A percentile compares a stretch with the other conserved stretches of the same genome.
Conservation (phyloP, 768 basidiomycete species). For the Fomitopsis serialis region DNA sequence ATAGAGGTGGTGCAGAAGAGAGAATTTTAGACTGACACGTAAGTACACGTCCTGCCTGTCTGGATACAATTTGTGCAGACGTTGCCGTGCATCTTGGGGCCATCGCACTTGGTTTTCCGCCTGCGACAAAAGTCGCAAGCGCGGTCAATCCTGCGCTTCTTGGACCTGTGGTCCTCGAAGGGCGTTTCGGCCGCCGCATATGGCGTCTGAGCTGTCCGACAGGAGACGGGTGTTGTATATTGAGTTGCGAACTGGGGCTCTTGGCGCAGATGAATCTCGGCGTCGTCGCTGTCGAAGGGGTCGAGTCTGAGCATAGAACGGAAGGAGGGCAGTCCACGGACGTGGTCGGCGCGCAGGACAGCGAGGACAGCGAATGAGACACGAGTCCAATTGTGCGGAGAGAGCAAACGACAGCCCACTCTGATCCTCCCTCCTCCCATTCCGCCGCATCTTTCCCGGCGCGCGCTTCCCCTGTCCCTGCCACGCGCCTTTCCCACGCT, state of each 20-base stretch:
- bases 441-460: not conserved
- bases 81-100: constrained; percentile 27
- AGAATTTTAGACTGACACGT: constrained; percentile 23
- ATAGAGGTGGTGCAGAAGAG: not conserved
- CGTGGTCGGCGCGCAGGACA: not conserved
- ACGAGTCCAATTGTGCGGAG: not conserved
- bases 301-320: constrained; percentile 9
- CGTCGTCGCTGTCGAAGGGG: constrained; percentile 9
- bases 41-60: constrained; percentile 27
- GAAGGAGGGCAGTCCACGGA: not conserved
- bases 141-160: constrained; percentile 29
- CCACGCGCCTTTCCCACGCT: not conserved
- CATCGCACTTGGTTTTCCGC: constrained; percentile 29
- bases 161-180: constrained; percentile 16
- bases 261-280: constrained; percentile 17
- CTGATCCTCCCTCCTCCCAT: not conserved
- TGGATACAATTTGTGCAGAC: constrained; percentile 33
- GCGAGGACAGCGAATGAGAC: not conserved
- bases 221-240: constrained; percentile 10
- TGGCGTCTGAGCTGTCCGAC: constrained; percentile 12
- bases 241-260: constrained; percentile 12
- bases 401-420: not conserved
- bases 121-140: constrained; percentile 31
- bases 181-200: constrained; percentile 14
- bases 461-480: not conserved